Evolutionary conservation across 2,329 filamentous ascomycete genomes (phyloP).

Genomic region (Xylaria sp.): DNA sequence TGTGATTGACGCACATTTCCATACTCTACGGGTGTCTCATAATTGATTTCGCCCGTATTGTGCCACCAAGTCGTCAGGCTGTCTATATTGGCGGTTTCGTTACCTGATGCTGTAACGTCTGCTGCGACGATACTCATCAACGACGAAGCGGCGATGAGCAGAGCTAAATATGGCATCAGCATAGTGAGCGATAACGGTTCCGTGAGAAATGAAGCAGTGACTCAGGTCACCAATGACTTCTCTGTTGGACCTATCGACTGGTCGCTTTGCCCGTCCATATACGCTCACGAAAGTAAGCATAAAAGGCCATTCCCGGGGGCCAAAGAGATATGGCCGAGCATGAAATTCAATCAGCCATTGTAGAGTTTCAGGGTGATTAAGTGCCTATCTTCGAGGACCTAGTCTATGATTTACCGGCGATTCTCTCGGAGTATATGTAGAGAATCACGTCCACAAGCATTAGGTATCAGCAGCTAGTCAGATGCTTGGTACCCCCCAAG

Average conservation of each 20-base stretch:
- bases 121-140: not conserved
- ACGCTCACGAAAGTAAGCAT: not conserved
- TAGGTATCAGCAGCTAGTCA: not conserved
- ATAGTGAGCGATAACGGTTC: not conserved
- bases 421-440: constrained; percentile 9
- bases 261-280: not conserved
- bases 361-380: not conserved
- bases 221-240: not conserved
- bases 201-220: not conserved
- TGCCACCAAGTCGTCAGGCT: constrained; percentile 27
- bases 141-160: not conserved
- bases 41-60: constrained; percentile 24
- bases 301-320: not conserved
- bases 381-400: not conserved
- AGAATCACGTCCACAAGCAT: not conserved
- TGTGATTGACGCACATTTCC: constrained; percentile 19
- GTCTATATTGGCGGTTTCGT: constrained; percentile 7
- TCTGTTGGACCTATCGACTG: not conserved
- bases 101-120: constrained; percentile 14
- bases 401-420: constrained; percentile 10
- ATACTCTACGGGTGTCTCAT: constrained; percentile 16
- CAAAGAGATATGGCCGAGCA: not conserved
- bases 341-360: not conserved
- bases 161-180: not conserved
- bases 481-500: not conserved